These are phyloP conservation scores for Corchorus capsularis DNA, from an alignment of 345 rosid genomes.

Conservation along the genomic window DNA sequence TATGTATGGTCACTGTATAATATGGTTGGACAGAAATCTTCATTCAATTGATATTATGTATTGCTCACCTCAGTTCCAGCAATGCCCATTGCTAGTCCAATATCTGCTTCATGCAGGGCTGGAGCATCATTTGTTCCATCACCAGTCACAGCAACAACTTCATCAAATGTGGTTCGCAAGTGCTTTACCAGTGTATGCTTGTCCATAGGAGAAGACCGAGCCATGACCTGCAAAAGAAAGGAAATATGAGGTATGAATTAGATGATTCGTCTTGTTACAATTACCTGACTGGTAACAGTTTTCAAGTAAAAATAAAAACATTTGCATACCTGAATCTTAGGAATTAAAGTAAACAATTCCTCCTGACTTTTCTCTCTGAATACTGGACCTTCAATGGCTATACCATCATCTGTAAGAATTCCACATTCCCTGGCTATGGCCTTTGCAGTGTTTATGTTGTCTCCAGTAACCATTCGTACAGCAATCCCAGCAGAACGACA, in stretches of 20 bases:
- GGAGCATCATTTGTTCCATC: conserved; percentile 99
- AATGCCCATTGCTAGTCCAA: conserved; percentile 97
- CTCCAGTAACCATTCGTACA: conserved; percentile 97
- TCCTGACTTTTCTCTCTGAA: conserved; percentile 80
- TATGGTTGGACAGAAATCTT: neutral
- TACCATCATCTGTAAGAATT: conserved; percentile 79
- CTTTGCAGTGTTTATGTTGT: conserved; percentile 87
- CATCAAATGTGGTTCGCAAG: conserved; percentile 74
- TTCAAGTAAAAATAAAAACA: conserved; percentile 4
- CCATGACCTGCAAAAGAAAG: conserved; percentile 73
- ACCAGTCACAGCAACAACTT: conserved; percentile 92
- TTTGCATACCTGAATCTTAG: conserved; percentile 78
- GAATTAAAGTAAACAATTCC: conserved; percentile 69
- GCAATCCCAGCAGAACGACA: conserved; percentile 90
- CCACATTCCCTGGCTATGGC: conserved; percentile 97
- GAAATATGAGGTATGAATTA: conserved; percentile 1
- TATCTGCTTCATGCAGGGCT: conserved; percentile 95
- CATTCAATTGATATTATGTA: neutral
- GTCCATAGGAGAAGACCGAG: conserved; percentile 93
- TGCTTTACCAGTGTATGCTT: conserved; percentile 88
- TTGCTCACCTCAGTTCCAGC: conserved; percentile 89
- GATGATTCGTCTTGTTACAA: conserved; percentile 8
- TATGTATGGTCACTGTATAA: neutral
- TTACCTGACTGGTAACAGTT: neutral
- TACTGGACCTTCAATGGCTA: conserved; percentile 89